Evolutionary conservation across 805 yeast genomes (phyloP).

Genomic region (Lachancea waltii): DNA sequence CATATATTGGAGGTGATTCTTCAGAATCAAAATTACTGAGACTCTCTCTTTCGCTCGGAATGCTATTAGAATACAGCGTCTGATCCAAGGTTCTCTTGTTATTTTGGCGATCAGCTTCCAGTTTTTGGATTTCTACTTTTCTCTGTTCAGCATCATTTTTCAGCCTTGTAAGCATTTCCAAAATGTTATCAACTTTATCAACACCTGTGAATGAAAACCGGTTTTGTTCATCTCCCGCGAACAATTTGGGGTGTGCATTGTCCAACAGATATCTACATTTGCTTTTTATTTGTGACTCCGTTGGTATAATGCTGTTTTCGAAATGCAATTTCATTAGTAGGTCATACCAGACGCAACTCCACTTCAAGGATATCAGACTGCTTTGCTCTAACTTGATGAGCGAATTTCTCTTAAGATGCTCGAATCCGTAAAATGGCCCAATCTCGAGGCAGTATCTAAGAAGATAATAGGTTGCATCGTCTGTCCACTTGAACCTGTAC

Average conservation of each 20-base stretch:
- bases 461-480: slow-evolving; percentile 1
- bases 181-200: slow-evolving; percentile 1
- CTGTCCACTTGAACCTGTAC: slow-evolving; percentile 1
- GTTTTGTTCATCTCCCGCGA: slow-evolving; percentile 4
- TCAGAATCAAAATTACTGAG: neutral
- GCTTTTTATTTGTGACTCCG: slow-evolving; percentile 2
- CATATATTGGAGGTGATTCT: slow-evolving; percentile 1
- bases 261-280: slow-evolving; percentile 2
- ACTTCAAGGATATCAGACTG: slow-evolving; percentile 3
- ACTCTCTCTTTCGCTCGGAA: neutral
- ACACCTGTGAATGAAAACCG: slow-evolving; percentile 1
- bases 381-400: slow-evolving; percentile 1
- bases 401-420: neutral
- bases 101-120: neutral
- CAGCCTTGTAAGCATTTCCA: slow-evolving; percentile 1
- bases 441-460: slow-evolving; percentile 1
- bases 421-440: slow-evolving; percentile 6
- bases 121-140: slow-evolving; percentile 3
- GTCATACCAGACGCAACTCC: slow-evolving; percentile 3
- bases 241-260: neutral
- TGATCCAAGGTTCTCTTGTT: neutral
- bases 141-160: slow-evolving; percentile 3
- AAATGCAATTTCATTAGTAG: slow-evolving; percentile 1
- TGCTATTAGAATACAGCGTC: neutral
- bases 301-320: slow-evolving; percentile 1